These are phyloP conservation scores for Backusella sp. DNA, from an alignment of 192 early-diverging fungal species.

Conservation along the genomic window DNA sequence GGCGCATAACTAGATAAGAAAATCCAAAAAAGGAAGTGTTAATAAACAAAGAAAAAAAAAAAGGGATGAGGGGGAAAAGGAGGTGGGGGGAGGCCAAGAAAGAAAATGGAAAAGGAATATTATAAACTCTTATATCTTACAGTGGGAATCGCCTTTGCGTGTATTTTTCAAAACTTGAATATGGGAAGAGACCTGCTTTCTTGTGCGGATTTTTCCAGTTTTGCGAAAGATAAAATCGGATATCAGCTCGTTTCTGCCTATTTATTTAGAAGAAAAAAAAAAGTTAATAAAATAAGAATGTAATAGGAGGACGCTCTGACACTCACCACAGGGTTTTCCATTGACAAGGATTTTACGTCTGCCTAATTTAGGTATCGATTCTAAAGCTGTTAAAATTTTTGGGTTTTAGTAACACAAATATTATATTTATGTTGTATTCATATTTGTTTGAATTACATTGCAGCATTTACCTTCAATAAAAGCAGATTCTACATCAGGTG, in stretches of 20 bases:
- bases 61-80: not conserved
- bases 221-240: slow-evolving; percentile 71
- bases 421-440: not conserved
- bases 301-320: not conserved
- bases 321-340: slow-evolving; percentile 50
- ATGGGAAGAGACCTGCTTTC: slow-evolving; percentile 80
- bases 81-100: not conserved
- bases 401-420: not conserved
- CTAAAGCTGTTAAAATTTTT: slow-evolving; percentile 34
- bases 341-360: slow-evolving; percentile 51
- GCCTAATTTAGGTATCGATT: slow-evolving; percentile 52
- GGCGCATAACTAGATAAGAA: slow-evolving; percentile 40
- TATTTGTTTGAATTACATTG: not conserved
- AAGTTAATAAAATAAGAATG: slow-evolving; percentile 31
- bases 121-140: slow-evolving; percentile 31
- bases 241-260: slow-evolving; percentile 73
- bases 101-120: not conserved
- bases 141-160: slow-evolving; percentile 53
- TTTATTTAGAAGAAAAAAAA: slow-evolving; percentile 35
- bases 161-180: slow-evolving; percentile 79
- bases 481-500: slow-evolving; percentile 55
- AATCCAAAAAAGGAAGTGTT: not conserved
- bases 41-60: slow-evolving; percentile 10
- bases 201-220: slow-evolving; percentile 62
- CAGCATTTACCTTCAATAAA: slow-evolving; percentile 55